Evolutionary conservation across 179 eudicot species (phyloP), one percentile per base, ranked within the genome.

Genomic region (Monotropa hypopitys): DNA sequence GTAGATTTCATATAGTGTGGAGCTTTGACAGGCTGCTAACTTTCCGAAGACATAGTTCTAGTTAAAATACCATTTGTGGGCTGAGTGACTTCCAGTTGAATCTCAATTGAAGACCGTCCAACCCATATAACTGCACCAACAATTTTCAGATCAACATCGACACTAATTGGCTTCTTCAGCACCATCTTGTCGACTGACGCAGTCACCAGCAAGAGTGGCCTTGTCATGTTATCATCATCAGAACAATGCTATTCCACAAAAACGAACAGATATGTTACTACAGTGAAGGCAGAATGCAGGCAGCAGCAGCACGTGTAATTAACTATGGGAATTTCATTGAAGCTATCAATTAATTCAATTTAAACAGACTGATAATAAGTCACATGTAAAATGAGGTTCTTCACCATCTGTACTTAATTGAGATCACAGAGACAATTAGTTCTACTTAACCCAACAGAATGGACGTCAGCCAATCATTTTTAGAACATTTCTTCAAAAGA

Each of bases 101-200:
- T 88, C 83, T 96, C 99, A 54, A 94, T 93, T 23, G 98, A 93
- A 47, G 99, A 96, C 43, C 85, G 80, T 59, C 99, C 99, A 57
- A 91, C 99, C 99, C 99, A 96, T 80, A 87, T 91, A 75, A 93
- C 99, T 7, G 97, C 91, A 71, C 98, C 99, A 74, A 84, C 87
- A 56, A 91, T 85, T 82, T 82, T 90, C 74, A 96, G 83, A 82
- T 96, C 97, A 82, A 77, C 56, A 77, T 91, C 92, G 46, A 91
- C 98, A 74, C 94, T 86, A 73, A 96, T 86, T 74, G 99, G 90
- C 86, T 87, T 89, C 84, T 88, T 96, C 79, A 96, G 83, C 81
- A 90, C 98, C 83, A 96, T 90, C 84, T 88, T 94, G 88, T 96
- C 99, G 11, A 93, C 97, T 77, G 97, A 90, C 75, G 99, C 99